Evolutionary conservation across 352 stramenopile species (phyloP).

Genomic region (Phytophthora pluvialis): DNA sequence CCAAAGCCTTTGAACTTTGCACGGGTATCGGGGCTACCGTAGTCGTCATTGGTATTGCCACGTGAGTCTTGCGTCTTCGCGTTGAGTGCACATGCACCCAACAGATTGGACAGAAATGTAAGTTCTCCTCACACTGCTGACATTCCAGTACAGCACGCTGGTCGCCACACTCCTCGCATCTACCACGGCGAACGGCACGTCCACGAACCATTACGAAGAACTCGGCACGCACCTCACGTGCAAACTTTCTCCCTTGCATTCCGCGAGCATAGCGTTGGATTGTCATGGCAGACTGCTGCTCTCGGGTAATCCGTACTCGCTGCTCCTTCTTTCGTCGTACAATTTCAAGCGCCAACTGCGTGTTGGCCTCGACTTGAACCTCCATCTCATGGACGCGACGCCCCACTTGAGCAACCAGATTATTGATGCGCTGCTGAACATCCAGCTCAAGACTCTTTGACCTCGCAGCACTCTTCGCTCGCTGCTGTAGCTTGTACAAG

Average conservation of each 20-base stretch:
- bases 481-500: conserved; percentile 48
- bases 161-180: conserved; percentile 79
- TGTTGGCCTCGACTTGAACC: conserved; percentile 64
- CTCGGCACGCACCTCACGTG: conserved; percentile 54
- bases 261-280: conserved; percentile 68
- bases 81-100: conserved; percentile 82
- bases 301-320: conserved; percentile 39
- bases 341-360: conserved; percentile 48
- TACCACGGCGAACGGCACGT: conserved; percentile 67
- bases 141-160: conserved; percentile 71
- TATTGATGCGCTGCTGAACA: conserved; percentile 26
- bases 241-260: conserved; percentile 42
- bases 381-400: conserved; percentile 61
- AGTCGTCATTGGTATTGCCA: conserved; percentile 65
- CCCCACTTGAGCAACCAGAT: conserved; percentile 33
- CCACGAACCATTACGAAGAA: conserved; percentile 79
- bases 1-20: neutral
- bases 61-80: conserved; percentile 55
- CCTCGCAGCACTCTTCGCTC: conserved; percentile 15
- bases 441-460: conserved; percentile 29
- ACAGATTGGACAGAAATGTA: conserved; percentile 75
- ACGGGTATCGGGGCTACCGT: conserved; percentile 11
- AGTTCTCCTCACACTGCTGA: conserved; percentile 65
- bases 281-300: conserved; percentile 44
- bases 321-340: conserved; percentile 33